These are phyloP conservation scores for Rhodotorula diobovata DNA, from an alignment of 768 basidiomycete species.

Conservation along the genomic window DNA sequence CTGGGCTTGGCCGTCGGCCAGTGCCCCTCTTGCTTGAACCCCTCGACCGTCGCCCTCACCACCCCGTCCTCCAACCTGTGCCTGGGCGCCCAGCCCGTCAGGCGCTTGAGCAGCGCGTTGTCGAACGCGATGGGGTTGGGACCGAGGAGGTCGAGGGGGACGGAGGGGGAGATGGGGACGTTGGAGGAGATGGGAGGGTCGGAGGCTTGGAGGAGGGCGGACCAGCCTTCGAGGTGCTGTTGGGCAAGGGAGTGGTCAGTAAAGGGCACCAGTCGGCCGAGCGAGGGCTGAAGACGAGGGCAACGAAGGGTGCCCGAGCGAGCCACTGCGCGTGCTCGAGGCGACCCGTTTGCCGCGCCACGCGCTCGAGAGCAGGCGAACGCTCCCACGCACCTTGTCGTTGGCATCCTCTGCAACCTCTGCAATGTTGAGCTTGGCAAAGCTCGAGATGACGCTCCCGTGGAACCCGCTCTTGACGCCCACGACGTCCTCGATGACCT, in stretches of 20 bases:
- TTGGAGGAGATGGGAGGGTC: slow-evolving; percentile 30
- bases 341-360: too few species aligned
- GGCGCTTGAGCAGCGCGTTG: slow-evolving; percentile 3
- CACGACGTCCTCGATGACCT: slow-evolving; percentile 22
- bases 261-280: too few species aligned
- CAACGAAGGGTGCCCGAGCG: too few species aligned
- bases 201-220: slow-evolving; percentile 28
- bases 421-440: slow-evolving; percentile 38
- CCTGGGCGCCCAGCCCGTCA: slow-evolving; percentile 35
- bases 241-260: not conserved
- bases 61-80: slow-evolving; percentile 10
- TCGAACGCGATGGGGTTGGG: slow-evolving; percentile 33
- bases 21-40: slow-evolving; percentile 34
- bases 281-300: not conserved
- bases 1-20: slow-evolving; percentile 34
- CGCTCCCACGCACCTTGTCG: slow-evolving; percentile 35
- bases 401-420: slow-evolving; percentile 39
- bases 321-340: too few species aligned
- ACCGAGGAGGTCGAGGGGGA: slow-evolving; percentile 32
- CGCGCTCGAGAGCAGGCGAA: too few species aligned
- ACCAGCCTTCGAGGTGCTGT: slow-evolving; percentile 37
- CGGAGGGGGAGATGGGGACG: slow-evolving; percentile 34
- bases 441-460: slow-evolving; percentile 27
- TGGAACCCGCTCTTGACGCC: slow-evolving; percentile 39
- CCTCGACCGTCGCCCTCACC: slow-evolving; percentile 23